These are phyloP conservation scores for Gracilaria domingensis DNA, from an alignment of 23 red algal genomes.

Conservation along the genomic window DNA sequence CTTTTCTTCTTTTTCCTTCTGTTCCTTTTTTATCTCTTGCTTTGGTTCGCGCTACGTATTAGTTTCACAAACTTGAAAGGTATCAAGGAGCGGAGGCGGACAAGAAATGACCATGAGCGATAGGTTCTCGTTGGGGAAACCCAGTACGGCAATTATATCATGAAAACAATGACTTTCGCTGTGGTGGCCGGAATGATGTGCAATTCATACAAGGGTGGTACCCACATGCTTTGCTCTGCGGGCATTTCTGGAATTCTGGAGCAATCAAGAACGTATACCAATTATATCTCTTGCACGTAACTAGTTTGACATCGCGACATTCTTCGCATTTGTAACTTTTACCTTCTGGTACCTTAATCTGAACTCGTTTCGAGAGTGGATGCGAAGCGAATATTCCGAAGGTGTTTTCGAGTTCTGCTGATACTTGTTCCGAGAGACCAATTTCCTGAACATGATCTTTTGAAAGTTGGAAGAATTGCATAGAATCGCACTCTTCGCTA, in stretches of 20 bases:
- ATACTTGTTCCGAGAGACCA: background rate
- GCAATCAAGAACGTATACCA: slow-evolving; percentile 43
- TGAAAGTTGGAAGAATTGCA: background rate
- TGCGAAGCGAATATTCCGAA: background rate
- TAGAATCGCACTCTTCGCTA: background rate
- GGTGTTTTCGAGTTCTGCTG: background rate
- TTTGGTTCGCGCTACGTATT: background rate
- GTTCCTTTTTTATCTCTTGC: background rate
- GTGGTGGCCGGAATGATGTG: slow-evolving; percentile 52
- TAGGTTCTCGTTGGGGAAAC: background rate
- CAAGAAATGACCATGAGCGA: background rate
- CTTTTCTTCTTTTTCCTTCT: background rate
- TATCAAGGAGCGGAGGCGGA: slow-evolving; percentile 26
- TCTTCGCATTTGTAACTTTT: background rate
- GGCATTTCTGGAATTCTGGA: slow-evolving; percentile 53
- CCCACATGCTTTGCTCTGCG: slow-evolving; percentile 30
- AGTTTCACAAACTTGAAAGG: slow-evolving; percentile 64
- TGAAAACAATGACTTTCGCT: slow-evolving; percentile 44
- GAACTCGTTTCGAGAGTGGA: slow-evolving; percentile 2
- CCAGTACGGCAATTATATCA: background rate
- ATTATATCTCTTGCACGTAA: slow-evolving; percentile 51
- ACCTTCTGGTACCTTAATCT: background rate
- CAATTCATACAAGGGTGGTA: slow-evolving; percentile 56
- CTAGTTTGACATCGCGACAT: background rate
- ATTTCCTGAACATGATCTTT: background rate